Evolutionary conservation across 2,329 filamentous ascomycete genomes (phyloP), one percentile per base, ranked within the genome.

Genomic region (Colletotrichum orchidophilum): DNA sequence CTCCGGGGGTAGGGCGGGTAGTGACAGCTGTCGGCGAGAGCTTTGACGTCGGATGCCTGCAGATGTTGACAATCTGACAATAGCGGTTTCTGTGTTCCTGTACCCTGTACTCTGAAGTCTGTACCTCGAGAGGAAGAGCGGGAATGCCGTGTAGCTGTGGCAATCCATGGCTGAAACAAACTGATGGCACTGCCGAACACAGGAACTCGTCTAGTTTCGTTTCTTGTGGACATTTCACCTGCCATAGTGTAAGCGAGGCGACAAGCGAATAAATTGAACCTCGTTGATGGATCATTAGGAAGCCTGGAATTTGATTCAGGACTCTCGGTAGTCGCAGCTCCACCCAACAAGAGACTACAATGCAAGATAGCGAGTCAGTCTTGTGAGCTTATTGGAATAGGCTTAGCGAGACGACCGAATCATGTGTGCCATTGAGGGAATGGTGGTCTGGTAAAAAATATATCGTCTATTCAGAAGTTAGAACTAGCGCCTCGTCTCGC

Each of bases 11-110:
- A 53, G 55, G 8, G 46, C 52, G 61, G 61, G 26, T 39, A 52
- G 66, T 69, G 66, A 70, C 66, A 55, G 66, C 66, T 70, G 63
- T 70, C 54, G 54, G 24, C 27, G 27, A 52, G 35, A 60, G 63
- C 29, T 60, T 70, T 66, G 63, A 70, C 66, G 66, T 70, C 66
- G 63, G 66, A 42, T 29, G 35, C 54, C 62, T 60, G 62, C 66
- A 70, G 54, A 60, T n/a, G 26, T 8, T 54, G 59, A 42, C 54
- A 12, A 49, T 46, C 46, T 52, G 53, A 33, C 26, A 8, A 21
- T 49, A 39, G 61, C 35, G 42, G 35, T 52, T 53, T 12, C 63
- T 50, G 54, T 61, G 49, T 33, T 53, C 26, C 62, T 27, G 33
- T 60, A 54, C 26, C 12, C 35, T 46, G 24, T 46, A 21, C 18